phyloP scores from a whole-genome alignment of 768 basidiomycete genomes.

The Hypsizygus marmoreus region DNA sequence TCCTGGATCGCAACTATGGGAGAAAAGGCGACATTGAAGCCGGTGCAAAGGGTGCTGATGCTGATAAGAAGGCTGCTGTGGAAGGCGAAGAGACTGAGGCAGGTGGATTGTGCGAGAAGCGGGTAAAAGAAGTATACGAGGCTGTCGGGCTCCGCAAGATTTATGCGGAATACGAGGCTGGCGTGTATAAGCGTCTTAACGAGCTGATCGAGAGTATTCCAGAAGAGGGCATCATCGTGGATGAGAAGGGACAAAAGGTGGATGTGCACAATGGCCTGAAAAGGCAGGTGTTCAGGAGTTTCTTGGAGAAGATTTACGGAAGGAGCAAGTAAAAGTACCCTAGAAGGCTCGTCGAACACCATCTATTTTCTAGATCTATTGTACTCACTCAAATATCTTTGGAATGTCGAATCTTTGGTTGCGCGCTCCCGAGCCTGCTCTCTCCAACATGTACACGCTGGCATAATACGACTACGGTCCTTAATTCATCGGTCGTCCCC shows the following conservation, averaged over 20 bases:
- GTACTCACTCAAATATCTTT: too few relatives aligned
- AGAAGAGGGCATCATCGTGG: constrained; percentile 42
- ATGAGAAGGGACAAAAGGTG: constrained; percentile 29
- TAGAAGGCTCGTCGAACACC: neutral
- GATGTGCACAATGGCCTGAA: constrained; percentile 38
- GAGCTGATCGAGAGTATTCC: constrained; percentile 73
- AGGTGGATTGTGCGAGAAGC: constrained; percentile 49
- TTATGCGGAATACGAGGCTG: constrained; percentile 82
- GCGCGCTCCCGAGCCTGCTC: too few relatives aligned
- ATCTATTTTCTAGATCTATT: neutral
- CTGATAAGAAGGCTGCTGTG: constrained; percentile 13
- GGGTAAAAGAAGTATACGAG: constrained; percentile 64
- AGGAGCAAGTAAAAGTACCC: constrained; percentile 49
- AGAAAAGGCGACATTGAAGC: constrained; percentile 36
- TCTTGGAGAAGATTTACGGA: constrained; percentile 85
- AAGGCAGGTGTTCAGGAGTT: constrained; percentile 77
- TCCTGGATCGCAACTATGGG: constrained; percentile 59
- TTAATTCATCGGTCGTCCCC: too few relatives aligned
- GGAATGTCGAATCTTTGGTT: neutral
- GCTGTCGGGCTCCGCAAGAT: constrained; percentile 62
- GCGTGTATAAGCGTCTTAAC: constrained; percentile 65
- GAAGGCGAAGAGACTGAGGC: constrained; percentile 34
- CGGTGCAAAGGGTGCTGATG: constrained; percentile 19
- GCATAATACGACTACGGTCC: too few relatives aligned
- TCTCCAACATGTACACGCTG: too few relatives aligned